A percentile compares a stretch with the other conserved stretches of the same genome.
Evolutionary conservation across 441 rosid species (phyloP).

Genomic region (Bocquillonia castaneifolia): DNA sequence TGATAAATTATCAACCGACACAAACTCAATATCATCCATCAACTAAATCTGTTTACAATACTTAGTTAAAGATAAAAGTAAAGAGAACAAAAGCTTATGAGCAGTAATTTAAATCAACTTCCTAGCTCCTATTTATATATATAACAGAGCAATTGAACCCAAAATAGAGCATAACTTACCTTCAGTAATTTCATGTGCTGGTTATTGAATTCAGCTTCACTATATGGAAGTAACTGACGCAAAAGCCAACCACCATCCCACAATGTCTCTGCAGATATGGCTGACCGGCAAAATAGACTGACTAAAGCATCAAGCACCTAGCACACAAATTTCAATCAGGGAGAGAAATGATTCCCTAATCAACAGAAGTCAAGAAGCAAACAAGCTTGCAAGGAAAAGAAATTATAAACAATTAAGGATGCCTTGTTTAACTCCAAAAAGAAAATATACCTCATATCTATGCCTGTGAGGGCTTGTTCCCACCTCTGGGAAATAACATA

Average conservation of each 20-base stretch:
- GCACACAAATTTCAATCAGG: slow-evolving; percentile 24
- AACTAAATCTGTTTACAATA: neutral
- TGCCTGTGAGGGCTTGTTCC: slow-evolving; percentile 56
- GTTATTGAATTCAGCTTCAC: slow-evolving; percentile 73
- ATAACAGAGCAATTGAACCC: neutral
- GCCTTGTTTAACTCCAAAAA: neutral
- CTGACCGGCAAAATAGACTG: slow-evolving; percentile 76
- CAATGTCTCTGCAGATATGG: slow-evolving; percentile 84
- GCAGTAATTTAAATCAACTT: neutral
- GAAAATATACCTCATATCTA: slow-evolving; percentile 65
- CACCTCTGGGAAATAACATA: slow-evolving; percentile 42
- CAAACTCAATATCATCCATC: neutral
- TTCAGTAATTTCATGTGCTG: slow-evolving; percentile 69
- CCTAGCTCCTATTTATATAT: too few relatives aligned
- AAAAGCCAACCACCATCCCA: slow-evolving; percentile 99
- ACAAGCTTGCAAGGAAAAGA: neutral
- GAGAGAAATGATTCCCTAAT: slow-evolving; percentile 3
- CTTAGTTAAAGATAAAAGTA: neutral
- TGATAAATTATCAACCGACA: neutral
- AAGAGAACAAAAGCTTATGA: neutral
- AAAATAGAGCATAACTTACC: slow-evolving; percentile 36
- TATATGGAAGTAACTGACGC: slow-evolving; percentile 90
- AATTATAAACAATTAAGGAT: neutral
- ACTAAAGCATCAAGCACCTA: slow-evolving; percentile 93
- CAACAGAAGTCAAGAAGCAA: neutral